These are phyloP conservation scores for Penicillium sp. DNA, from an alignment of 2,329 filamentous ascomycete species.

Conservation along the genomic window DNA sequence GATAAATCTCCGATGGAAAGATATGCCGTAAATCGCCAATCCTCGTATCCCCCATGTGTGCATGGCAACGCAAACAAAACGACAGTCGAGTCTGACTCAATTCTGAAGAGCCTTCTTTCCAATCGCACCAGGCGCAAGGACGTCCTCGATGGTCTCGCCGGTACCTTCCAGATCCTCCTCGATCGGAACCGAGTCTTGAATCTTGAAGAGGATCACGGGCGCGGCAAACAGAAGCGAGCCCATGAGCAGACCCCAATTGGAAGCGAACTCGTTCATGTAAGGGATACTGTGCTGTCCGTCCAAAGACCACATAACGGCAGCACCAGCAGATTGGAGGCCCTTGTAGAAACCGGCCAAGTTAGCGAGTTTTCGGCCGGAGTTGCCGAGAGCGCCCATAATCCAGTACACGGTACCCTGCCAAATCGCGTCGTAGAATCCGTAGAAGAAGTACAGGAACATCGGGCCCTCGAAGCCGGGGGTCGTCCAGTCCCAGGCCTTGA, in stretches of 20 bases:
- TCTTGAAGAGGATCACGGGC: constrained; percentile 72
- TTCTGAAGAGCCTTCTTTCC: constrained; percentile 2
- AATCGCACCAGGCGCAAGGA: constrained; percentile 41
- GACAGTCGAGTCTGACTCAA: neutral
- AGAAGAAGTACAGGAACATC: constrained; percentile 87
- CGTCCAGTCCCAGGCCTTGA: constrained; percentile 61
- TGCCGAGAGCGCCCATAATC: constrained; percentile 90
- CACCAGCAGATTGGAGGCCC: constrained; percentile 78
- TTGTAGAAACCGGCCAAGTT: constrained; percentile 90
- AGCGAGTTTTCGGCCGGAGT: constrained; percentile 85
- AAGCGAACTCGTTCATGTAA: constrained; percentile 69
- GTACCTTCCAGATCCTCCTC: constrained; percentile 80
- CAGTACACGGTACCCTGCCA: constrained; percentile 92
- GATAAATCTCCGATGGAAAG: neutral
- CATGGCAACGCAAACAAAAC: neutral
- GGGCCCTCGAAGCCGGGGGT: constrained; percentile 68
- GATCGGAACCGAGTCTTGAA: constrained; percentile 71
- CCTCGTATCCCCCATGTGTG: neutral
- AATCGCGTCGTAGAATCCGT: constrained; percentile 80
- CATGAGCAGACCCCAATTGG: constrained; percentile 69
- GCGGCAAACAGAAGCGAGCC: constrained; percentile 69
- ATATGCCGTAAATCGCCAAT: neutral
- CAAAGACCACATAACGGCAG: constrained; percentile 61
- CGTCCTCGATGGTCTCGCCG: constrained; percentile 75
- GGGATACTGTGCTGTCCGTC: constrained; percentile 58